These are phyloP conservation scores for Chlorella ohadii DNA, from an alignment of 139 green algal genomes.

Conservation along the genomic window DNA sequence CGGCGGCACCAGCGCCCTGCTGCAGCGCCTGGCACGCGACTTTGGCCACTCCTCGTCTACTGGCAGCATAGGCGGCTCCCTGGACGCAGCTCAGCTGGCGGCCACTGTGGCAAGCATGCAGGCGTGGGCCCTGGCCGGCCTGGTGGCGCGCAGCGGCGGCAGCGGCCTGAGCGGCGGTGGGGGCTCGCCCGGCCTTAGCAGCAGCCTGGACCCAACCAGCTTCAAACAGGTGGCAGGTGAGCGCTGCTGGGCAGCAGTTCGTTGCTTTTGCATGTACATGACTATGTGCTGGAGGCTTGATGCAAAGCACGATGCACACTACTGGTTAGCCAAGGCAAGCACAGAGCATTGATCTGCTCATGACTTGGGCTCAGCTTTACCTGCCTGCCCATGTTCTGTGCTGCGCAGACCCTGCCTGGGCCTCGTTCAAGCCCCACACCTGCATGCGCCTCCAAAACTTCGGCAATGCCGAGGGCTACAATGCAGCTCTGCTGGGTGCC, in stretches of 20 bases:
- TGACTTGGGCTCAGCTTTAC: no score
- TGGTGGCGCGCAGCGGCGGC: background rate
- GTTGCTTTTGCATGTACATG: no score
- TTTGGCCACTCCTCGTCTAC: no score
- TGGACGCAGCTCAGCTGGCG: background rate
- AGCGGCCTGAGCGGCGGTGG: background rate
- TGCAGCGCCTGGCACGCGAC: no score
- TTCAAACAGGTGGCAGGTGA: background rate
- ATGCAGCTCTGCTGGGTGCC: background rate
- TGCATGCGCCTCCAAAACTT: constrained; percentile 34
- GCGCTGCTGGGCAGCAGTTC: no score
- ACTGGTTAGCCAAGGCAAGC: no score
- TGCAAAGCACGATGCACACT: no score
- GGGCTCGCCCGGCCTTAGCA: background rate
- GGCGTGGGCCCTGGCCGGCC: constrained; percentile 13
- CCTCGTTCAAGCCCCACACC: background rate
- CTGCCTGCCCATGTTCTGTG: no score
- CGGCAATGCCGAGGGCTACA: constrained; percentile 24
- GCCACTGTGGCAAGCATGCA: background rate
- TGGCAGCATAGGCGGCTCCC: no score
- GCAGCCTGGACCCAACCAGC: background rate
- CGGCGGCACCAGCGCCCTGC: no score
- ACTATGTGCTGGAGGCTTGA: no score
- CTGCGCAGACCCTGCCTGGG: background rate
- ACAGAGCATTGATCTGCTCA: no score